phyloP scores from a whole-genome alignment of 75 land plant species.

The Larix kaempferi region DNA sequence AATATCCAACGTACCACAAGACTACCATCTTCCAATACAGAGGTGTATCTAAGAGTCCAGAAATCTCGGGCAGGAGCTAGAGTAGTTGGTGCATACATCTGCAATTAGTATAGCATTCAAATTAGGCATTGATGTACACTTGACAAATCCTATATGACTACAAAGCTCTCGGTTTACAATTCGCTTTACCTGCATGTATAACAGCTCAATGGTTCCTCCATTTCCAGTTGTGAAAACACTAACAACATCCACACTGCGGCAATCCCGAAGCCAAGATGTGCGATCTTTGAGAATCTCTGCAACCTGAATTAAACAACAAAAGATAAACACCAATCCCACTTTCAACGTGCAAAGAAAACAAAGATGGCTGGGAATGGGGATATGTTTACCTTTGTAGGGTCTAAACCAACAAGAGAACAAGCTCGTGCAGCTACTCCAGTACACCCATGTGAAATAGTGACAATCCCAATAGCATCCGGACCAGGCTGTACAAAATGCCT shows the following conservation, averaged over 20 bases:
- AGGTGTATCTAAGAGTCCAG: slow-evolving; percentile 76
- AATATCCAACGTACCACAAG: slow-evolving; percentile 66
- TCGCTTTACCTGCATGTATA: slow-evolving; percentile 77
- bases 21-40: slow-evolving; percentile 80
- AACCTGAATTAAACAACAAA: slow-evolving; percentile 32
- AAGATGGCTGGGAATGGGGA: background rate
- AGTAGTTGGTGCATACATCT: slow-evolving; percentile 90
- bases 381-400: slow-evolving; percentile 71
- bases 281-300: slow-evolving; percentile 94
- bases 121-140: background rate
- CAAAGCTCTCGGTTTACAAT: background rate
- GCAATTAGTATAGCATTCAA: background rate
- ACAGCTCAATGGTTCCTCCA: slow-evolving; percentile 87
- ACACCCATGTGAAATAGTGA: slow-evolving; percentile 82
- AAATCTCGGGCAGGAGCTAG: slow-evolving; percentile 90
- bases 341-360: background rate
- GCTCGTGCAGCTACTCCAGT: slow-evolving; percentile 93
- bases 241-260: slow-evolving; percentile 64
- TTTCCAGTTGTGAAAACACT: slow-evolving; percentile 68
- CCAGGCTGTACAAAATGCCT: slow-evolving; percentile 69
- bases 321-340: background rate
- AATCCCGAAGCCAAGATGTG: slow-evolving; percentile 81
- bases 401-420: slow-evolving; percentile 85
- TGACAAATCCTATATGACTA: background rate
- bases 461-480: slow-evolving; percentile 99